Conservation (phyloP, 106 monocot species). For the Posidonia australis region DNA sequence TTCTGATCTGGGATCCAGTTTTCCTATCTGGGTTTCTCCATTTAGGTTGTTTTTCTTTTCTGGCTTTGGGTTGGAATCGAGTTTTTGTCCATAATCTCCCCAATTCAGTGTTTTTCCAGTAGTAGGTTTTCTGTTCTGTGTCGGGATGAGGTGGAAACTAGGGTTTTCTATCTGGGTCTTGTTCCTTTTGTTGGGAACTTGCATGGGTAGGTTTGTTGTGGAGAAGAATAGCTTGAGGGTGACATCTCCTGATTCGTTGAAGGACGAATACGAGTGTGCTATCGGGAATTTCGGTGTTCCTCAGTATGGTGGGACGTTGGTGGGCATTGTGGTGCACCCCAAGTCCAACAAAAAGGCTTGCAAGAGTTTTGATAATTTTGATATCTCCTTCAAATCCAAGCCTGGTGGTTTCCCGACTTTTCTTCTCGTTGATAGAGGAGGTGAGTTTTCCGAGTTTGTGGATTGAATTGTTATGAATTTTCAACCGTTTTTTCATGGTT, state of each 20-base stretch:
- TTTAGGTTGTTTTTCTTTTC: too few relatives aligned
- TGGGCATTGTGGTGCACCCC: slow-evolving; percentile 50
- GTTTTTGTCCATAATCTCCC: too few relatives aligned
- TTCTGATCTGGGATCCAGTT: too few relatives aligned
- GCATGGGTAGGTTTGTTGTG: slow-evolving; percentile 47
- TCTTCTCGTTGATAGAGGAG: slow-evolving; percentile 69
- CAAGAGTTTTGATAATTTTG: slow-evolving; percentile 44
- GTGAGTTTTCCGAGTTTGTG: slow-evolving; percentile 12
- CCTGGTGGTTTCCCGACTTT: slow-evolving; percentile 58
- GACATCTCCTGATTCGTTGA: slow-evolving; percentile 55
- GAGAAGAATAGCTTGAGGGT: slow-evolving; percentile 79
- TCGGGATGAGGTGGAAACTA: slow-evolving; percentile 21
- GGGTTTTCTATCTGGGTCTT: slow-evolving; percentile 26
- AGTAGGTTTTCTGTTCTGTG: too few relatives aligned
- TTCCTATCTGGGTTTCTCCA: too few relatives aligned
- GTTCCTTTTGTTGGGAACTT: slow-evolving; percentile 30
- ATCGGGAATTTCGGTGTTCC: slow-evolving; percentile 74
- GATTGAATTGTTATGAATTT: background rate
- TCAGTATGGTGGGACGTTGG: slow-evolving; percentile 66
- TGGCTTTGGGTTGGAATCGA: too few relatives aligned
- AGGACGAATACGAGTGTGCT: slow-evolving; percentile 48
- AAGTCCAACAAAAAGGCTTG: slow-evolving; percentile 52
- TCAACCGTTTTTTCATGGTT: too few relatives aligned
- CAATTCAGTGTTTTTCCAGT: too few relatives aligned
- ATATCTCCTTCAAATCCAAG: slow-evolving; percentile 45